Evolutionary conservation across 139 green algal species (phyloP).

Genomic region (Chlorella sorokiniana): DNA sequence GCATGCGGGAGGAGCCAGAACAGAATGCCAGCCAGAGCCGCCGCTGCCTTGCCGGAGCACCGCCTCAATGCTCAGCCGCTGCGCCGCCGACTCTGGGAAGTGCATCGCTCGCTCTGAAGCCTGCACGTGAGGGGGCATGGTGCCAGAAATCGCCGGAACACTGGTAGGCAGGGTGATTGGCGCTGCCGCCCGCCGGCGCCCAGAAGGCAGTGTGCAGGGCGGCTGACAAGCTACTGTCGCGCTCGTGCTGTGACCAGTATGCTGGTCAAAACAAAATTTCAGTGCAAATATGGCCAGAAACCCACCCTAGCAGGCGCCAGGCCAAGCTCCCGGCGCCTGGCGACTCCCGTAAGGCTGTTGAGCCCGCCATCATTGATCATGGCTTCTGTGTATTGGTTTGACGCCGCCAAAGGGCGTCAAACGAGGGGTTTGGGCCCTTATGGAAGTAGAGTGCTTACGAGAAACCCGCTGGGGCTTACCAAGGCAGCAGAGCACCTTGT

Average conservation of each 20-base stretch:
- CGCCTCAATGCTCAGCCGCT: conserved; percentile 18
- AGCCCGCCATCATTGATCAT: not conserved
- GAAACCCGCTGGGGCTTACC: not conserved
- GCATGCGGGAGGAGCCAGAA: not conserved
- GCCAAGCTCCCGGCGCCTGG: conserved; percentile 1
- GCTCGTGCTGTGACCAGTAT: not conserved
- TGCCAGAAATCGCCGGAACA: not conserved
- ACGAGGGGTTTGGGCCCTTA: no score
- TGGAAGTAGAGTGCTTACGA: no score
- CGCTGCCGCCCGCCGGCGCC: no score
- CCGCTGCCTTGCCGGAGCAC: no score
- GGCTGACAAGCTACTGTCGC: no score
- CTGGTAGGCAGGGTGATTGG: not conserved
- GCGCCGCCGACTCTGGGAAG: conserved; percentile 8
- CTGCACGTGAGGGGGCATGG: not conserved
- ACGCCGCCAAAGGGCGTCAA: no score
- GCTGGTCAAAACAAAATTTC: not conserved
- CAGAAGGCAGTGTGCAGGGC: no score
- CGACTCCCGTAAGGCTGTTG: not conserved
- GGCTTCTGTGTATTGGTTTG: not conserved
- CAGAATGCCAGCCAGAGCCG: not conserved
- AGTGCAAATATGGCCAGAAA: not conserved
- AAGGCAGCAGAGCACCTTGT: not conserved
- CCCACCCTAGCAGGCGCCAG: conserved; percentile 6
- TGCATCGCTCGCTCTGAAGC: not conserved